phyloP scores from a whole-genome alignment of 169 alveolate genomes.

The Cryptosporidium ryanae region DNA sequence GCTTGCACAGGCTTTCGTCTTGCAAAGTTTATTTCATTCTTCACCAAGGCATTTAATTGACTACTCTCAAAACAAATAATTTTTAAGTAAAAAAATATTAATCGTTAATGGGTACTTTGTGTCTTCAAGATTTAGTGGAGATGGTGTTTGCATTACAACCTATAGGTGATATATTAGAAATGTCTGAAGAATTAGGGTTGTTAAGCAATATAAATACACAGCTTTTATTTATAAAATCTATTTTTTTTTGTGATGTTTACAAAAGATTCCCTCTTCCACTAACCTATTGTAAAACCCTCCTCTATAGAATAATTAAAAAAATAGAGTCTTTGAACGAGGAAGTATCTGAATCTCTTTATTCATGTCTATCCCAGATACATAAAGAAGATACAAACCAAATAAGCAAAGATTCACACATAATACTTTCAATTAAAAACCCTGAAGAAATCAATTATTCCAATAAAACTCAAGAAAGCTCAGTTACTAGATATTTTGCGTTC shows the following conservation, averaged over 20 bases:
- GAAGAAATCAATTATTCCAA: neutral
- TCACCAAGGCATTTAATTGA: constrained; percentile 81
- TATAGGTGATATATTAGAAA: neutral
- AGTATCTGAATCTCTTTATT: constrained; percentile 30
- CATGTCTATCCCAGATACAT: neutral
- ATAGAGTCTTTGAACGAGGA: constrained; percentile 19
- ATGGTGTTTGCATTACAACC: constrained; percentile 25
- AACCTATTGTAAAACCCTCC: neutral
- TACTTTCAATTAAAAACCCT: constrained; percentile 3
- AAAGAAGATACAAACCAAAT: neutral
- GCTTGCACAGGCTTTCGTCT: constrained; percentile 87
- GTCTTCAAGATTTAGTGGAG: neutral
- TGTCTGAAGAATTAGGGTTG: constrained; percentile 11
- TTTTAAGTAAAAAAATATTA: constrained; percentile 11
- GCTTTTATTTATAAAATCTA: constrained; percentile 6
- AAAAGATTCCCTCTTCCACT: constrained; percentile 36
- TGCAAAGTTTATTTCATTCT: constrained; percentile 80
- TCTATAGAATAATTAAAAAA: neutral
- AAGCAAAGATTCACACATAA: constrained; percentile 10
- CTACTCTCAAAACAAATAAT: neutral
- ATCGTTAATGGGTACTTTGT: neutral
- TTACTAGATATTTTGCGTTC: constrained; percentile 8
- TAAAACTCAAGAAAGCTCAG: neutral
- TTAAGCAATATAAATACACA: neutral
- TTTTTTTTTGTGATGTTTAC: constrained; percentile 11